Evolutionary conservation across 2,329 filamentous ascomycete species (phyloP).

Genomic region (Colletotrichum gloeosporioides): DNA sequence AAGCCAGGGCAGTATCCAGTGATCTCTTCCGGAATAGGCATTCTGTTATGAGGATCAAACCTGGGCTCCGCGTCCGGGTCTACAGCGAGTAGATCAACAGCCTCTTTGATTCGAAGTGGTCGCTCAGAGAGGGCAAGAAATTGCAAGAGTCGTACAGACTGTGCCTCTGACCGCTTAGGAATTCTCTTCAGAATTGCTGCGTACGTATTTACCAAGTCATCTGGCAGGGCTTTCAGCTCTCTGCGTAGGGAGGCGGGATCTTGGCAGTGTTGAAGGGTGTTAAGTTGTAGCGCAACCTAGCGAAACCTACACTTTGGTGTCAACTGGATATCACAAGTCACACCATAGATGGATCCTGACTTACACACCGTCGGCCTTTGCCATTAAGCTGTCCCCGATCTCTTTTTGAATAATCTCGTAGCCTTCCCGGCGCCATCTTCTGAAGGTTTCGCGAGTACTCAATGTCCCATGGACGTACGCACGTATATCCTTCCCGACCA

Average conservation of each 20-base stretch:
- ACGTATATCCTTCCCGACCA: not conserved
- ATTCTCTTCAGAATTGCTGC: slow-evolving; percentile 14
- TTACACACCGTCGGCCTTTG: not conserved
- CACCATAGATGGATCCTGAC: no score
- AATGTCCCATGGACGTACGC: not conserved
- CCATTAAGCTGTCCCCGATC: not conserved
- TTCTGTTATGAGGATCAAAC: slow-evolving; percentile 20
- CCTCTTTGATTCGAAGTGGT: slow-evolving; percentile 25
- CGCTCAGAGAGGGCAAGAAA: slow-evolving; percentile 25
- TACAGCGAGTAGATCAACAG: slow-evolving; percentile 28
- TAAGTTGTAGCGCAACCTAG: not conserved
- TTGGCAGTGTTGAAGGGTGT: not conserved
- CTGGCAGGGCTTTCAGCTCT: not conserved
- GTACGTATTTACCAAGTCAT: not conserved
- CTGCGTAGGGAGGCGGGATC: not conserved
- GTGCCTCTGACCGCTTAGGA: slow-evolving; percentile 8
- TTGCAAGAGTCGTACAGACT: slow-evolving; percentile 25
- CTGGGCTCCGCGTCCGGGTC: slow-evolving; percentile 10
- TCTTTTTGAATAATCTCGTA: not conserved
- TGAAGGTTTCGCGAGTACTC: not conserved
- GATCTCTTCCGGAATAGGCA: not conserved
- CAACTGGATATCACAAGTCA: no score
- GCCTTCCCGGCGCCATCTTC: not conserved
- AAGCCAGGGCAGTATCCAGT: slow-evolving; percentile 23
- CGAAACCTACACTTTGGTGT: not conserved